A percentile compares a stretch with the other conserved stretches of the same genome.
These are phyloP conservation scores for Lasiosphaeria hispida DNA, from an alignment of 495 filamentous ascomycete species.

Conservation along the genomic window DNA sequence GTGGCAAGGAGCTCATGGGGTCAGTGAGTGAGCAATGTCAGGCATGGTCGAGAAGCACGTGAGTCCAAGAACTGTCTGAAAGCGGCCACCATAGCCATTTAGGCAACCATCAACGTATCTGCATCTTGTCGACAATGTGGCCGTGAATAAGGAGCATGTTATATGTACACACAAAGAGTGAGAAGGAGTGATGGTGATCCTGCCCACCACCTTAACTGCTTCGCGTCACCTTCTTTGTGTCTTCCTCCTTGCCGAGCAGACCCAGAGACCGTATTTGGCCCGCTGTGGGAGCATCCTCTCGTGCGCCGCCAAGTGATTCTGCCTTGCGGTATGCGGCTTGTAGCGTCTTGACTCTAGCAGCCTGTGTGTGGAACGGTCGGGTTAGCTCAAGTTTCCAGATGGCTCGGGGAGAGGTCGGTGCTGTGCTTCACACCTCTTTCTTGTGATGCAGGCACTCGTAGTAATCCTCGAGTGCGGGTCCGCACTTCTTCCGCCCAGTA, in stretches of 20 bases:
- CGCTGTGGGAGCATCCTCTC: conserved; percentile 69
- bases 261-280: conserved; percentile 83
- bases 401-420: background rate
- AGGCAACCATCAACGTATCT: no score
- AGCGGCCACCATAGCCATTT: no score
- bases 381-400: conserved; percentile 5
- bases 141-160: no score
- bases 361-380: conserved; percentile 48
- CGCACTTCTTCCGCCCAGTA: conserved; percentile 72
- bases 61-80: no score
- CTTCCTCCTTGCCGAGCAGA: conserved; percentile 75
- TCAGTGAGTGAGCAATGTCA: no score
- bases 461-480: conserved; percentile 89
- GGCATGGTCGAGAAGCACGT: no score
- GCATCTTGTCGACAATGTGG: no score
- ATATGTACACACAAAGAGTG: no score
- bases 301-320: conserved; percentile 62
- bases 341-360: conserved; percentile 69
- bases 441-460: conserved; percentile 97
- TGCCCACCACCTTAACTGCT: no score
- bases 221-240: conserved; percentile 62
- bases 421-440: conserved; percentile 72
- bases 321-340: conserved; percentile 86
- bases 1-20: no score
- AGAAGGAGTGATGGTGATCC: no score